Percentiles rank a stretch among this genome's conserved stretches.
These are phyloP conservation scores for Diplosphaera chodatii DNA, from an alignment of 139 green algal genomes.

Conservation along the genomic window DNA sequence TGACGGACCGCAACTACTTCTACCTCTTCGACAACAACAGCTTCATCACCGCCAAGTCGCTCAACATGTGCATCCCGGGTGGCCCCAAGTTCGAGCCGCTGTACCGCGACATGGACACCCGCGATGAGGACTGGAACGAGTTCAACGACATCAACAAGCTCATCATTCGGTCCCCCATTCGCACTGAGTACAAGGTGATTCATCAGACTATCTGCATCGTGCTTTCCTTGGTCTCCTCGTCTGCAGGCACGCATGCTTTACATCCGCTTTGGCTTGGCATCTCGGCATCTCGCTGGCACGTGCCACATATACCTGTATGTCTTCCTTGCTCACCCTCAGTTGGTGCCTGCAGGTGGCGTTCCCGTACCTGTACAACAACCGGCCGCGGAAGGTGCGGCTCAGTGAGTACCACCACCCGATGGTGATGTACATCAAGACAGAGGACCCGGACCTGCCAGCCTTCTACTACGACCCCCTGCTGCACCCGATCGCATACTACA, in stretches of 20 bases:
- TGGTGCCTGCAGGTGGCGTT: constrained; percentile 79
- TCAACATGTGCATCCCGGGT: constrained; percentile 98
- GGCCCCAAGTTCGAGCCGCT: constrained; percentile 99
- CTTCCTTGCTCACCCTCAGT: no score
- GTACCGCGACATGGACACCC: constrained; percentile 92
- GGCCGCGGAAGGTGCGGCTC: constrained; percentile 89
- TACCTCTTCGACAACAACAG: constrained; percentile 93
- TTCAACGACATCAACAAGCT: constrained; percentile 99
- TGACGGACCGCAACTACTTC: constrained; percentile 98
- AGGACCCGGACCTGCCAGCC: constrained; percentile 97
- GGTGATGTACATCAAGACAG: constrained; percentile 99
- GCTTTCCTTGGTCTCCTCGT: no score
- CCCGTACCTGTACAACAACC: constrained; percentile 99
- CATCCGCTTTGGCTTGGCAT: no score
- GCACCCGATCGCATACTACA: constrained; percentile 94
- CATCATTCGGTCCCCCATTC: constrained; percentile 91
- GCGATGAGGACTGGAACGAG: constrained; percentile 98
- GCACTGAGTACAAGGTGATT: constrained; percentile 79
- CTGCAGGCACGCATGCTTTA: no score
- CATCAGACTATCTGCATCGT: neutral
- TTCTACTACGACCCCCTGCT: constrained; percentile 99
- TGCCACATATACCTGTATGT: no score
- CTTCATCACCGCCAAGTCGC: constrained; percentile 83
- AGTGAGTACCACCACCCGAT: constrained; percentile 88
- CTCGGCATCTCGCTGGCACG: no score